A percentile compares a stretch with the other conserved stretches of the same genome.
These are phyloP conservation scores for Lotmaria passim DNA, from an alignment of 208 protist species.

Conservation along the genomic window DNA sequence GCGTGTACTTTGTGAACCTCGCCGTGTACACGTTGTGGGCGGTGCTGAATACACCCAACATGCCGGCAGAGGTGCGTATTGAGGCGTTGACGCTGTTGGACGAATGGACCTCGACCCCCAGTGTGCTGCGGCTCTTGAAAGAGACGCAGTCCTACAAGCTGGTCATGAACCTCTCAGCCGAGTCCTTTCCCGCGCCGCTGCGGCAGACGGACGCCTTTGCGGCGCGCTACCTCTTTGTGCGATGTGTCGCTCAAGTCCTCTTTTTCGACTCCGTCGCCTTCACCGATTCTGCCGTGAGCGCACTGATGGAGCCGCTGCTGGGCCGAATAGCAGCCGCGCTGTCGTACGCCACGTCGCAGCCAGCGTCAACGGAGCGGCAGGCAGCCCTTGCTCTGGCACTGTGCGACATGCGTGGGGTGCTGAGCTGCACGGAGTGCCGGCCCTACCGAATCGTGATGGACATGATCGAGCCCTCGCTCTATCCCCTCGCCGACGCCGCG, in stretches of 20 bases:
- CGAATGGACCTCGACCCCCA: conserved; percentile 35
- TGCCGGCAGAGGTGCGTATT: conserved; percentile 21
- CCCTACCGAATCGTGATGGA: conserved; percentile 42
- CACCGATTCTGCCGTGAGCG: conserved; percentile 21
- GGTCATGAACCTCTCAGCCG: conserved; percentile 18
- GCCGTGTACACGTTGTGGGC: conserved; percentile 35
- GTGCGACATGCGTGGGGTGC: conserved; percentile 46
- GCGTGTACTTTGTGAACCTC: conserved; percentile 34
- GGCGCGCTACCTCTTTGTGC: conserved; percentile 41
- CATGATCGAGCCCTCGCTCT: conserved; percentile 36
- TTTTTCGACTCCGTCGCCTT: conserved; percentile 28
- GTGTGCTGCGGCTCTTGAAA: conserved; percentile 40
- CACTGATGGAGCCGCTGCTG: conserved; percentile 33
- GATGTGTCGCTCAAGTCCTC: conserved; percentile 42
- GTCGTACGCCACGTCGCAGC: not conserved
- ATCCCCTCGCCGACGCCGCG: conserved; percentile 26
- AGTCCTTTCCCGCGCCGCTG: conserved; percentile 23
- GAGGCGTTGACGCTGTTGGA: conserved; percentile 37
- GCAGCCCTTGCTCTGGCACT: conserved; percentile 19
- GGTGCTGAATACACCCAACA: conserved; percentile 23
- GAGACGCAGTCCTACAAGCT: conserved; percentile 26
- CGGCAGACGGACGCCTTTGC: conserved; percentile 18
- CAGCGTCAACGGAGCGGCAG: not conserved
- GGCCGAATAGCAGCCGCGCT: conserved; percentile 9
- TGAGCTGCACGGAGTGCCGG: conserved; percentile 42